Conservation (phyloP, 2,329 filamentous ascomycete genomes). For the Trichoderma endophyticum region DNA sequence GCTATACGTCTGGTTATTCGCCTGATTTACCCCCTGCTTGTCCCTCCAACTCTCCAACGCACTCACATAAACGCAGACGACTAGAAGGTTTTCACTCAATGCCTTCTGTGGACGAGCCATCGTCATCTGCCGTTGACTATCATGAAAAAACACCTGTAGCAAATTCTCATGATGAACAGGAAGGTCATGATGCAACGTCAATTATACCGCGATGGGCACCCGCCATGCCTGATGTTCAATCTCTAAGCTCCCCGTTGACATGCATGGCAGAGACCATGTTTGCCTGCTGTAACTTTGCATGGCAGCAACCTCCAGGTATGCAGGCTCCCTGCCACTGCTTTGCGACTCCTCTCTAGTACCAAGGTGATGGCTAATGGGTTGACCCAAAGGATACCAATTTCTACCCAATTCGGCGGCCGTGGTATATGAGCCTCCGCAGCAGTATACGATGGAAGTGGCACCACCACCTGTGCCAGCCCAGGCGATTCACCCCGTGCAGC, state of each 20-base stretch:
- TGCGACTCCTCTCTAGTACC: neutral
- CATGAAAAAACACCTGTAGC: conserved; percentile 32
- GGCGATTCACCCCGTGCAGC: neutral
- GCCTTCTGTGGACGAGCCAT: conserved; percentile 17
- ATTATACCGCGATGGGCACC: conserved; percentile 20
- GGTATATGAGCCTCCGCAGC: conserved; percentile 30
- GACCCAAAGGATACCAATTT: conserved; percentile 34
- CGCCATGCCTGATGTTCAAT: conserved; percentile 24
- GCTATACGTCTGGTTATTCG: neutral
- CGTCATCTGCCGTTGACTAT: conserved; percentile 27
- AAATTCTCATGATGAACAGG: conserved; percentile 23
- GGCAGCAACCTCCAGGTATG: conserved; percentile 33
- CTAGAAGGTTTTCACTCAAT: conserved; percentile 32
- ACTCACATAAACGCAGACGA: conserved; percentile 34
- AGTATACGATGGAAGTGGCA: conserved; percentile 32
- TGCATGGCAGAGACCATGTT: conserved; percentile 33
- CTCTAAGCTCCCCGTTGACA: conserved; percentile 27
- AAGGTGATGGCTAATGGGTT: neutral
- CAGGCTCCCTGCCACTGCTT: neutral
- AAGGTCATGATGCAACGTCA: conserved; percentile 17
- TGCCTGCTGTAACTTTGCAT: conserved; percentile 31
- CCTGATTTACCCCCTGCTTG: neutral
- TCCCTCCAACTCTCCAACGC: conserved; percentile 30
- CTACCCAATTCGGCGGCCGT: conserved; percentile 27
- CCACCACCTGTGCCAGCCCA: conserved; percentile 20